Percentiles rank a stretch among this genome's conserved stretches.
phyloP scores from a whole-genome alignment of 192 early-diverging fungal species.

The Coemansia interrupta region DNA sequence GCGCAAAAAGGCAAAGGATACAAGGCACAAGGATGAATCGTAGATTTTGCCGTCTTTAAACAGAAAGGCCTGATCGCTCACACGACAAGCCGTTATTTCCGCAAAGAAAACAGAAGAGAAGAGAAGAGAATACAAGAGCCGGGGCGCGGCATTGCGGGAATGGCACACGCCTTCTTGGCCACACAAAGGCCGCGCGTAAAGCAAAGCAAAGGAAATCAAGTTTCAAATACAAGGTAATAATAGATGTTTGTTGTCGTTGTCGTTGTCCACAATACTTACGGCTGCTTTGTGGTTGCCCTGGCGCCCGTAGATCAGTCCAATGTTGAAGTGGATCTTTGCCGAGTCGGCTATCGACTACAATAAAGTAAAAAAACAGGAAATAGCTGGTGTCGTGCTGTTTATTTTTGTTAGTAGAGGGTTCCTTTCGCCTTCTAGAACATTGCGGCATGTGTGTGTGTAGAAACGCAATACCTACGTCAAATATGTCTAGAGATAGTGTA shows the following conservation, averaged over 20 bases:
- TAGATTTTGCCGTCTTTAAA: not conserved
- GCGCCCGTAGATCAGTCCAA: constrained; percentile 76
- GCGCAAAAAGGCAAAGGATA: no score
- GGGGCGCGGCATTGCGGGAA: not conserved
- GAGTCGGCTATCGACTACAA: constrained; percentile 71
- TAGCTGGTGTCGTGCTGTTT: not conserved
- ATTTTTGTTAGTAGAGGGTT: not conserved
- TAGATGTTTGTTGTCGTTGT: not conserved
- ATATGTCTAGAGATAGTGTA: constrained; percentile 62
- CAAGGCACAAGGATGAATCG: no score
- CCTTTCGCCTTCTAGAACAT: not conserved
- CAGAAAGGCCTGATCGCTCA: not conserved
- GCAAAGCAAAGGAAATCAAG: no score
- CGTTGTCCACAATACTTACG: constrained; percentile 56
- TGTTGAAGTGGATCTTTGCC: constrained; percentile 95
- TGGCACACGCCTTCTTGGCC: not conserved
- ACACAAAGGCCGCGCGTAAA: no score
- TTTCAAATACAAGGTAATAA: not conserved
- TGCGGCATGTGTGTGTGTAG: not conserved
- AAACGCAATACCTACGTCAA: constrained; percentile 56
- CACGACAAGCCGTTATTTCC: not conserved
- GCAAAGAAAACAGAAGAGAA: not conserved
- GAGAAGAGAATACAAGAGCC: not conserved
- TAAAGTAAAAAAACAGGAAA: constrained; percentile 7
- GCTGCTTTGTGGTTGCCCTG: constrained; percentile 72